Conservation (phyloP, 257 asterid genomes). For the Lycium barbarum region DNA sequence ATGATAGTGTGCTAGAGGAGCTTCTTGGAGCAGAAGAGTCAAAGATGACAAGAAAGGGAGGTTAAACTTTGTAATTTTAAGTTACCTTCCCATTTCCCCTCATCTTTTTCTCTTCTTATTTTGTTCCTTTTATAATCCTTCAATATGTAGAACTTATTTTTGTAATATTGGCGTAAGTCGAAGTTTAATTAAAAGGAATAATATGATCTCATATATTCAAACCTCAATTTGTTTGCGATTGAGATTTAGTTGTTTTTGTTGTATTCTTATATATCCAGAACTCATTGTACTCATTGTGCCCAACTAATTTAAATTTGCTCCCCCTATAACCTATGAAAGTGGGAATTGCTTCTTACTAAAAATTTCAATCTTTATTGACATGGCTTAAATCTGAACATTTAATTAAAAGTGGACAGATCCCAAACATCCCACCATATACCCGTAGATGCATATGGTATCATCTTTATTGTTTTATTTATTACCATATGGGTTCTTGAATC, state of each 20-base stretch:
- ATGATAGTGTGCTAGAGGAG: slow-evolving; percentile 24
- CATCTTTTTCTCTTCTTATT: too few species aligned
- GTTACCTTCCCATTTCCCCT: too few species aligned
- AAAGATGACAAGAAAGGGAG: not conserved
- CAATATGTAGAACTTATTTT: too few species aligned
- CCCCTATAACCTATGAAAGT: too few species aligned
- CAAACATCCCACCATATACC: not conserved
- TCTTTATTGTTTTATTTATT: not conserved
- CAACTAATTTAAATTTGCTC: too few species aligned
- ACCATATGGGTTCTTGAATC: not conserved
- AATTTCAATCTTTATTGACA: too few species aligned
- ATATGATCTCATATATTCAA: not conserved
- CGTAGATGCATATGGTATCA: not conserved
- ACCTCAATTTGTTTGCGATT: not conserved
- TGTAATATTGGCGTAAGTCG: not conserved
- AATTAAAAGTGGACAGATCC: too few species aligned
- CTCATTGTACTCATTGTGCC: too few species aligned
- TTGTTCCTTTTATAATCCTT: too few species aligned
- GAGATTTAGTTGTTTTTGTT: not conserved
- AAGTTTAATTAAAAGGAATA: too few species aligned
- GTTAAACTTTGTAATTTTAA: not conserved
- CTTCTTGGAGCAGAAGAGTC: slow-evolving; percentile 29
- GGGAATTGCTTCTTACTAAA: too few species aligned
- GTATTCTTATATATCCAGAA: not conserved
- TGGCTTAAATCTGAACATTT: too few species aligned